Evolutionary conservation across 306 rosid genomes (phyloP), one percentile per base, ranked within the genome.

Genomic region (Trifolium subterraneum): DNA sequence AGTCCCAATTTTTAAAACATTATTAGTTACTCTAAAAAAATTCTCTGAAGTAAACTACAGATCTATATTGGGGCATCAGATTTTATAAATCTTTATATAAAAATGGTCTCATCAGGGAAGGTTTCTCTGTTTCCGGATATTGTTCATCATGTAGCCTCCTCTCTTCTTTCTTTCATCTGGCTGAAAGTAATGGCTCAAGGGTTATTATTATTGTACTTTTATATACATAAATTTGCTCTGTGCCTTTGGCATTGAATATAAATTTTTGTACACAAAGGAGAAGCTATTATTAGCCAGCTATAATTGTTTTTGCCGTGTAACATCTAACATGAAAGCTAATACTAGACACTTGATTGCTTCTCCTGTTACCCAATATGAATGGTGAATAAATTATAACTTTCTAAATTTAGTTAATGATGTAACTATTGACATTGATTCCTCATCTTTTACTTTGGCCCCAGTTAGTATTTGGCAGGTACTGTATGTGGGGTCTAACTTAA

Each of bases 261-360:
- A 76, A 82, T 77, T 83, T 76, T 79, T 50, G 76, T 70, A 52
- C 55, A 41, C 59, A 72, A 74, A 75, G 48, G 36, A 78, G 83
- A 83, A 79, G 86, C 88, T 84, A 77, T 84, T 77, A 84, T 84
- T 77, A 84, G 88, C 86, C 77, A 76, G 80, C 62, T 67, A 6
- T 52, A 48, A 35, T 58, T 38, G 50, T 50, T 78, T 51, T 70
- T 70, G 81, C 55, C 33, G 59, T 22, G 38, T 58, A 59, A 39
- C 52, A 25, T 22, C 19, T 58, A 59, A 39, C 58, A 25, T 7
- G 41, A 70, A 45, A 19, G 25, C 68, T 62, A 42, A 56, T 63
- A 56, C 56, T 66, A 54, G 55, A 62, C 67, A 27, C 60, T 59
- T 22, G 31, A 22, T n/a, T 70, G 75, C 19, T 66, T 22, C 47